phyloP scores from a whole-genome alignment of 352 stramenopile species.

The Pythium biforme region DNA sequence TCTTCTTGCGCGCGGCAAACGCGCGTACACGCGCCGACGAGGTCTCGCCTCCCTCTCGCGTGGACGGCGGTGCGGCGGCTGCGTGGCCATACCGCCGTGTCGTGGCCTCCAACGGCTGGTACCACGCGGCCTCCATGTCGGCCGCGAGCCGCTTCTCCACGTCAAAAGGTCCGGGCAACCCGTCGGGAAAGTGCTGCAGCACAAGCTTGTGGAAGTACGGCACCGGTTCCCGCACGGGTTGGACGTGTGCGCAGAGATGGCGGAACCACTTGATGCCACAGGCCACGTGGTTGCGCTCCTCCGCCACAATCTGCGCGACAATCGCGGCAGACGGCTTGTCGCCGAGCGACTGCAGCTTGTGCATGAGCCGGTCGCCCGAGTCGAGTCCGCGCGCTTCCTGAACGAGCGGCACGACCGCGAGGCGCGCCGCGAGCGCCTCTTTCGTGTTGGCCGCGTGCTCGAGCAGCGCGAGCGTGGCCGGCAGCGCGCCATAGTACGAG shows the following conservation, averaged over 20 bases:
- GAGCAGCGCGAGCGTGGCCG: conserved; percentile 63
- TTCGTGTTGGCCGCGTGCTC: conserved; percentile 76
- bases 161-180: conserved; percentile 76
- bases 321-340: conserved; percentile 63
- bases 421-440: conserved; percentile 56
- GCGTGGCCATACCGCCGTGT: conserved; percentile 16
- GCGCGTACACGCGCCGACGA: conserved; percentile 38
- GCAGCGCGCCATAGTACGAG: conserved; percentile 65
- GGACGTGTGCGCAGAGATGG: conserved; percentile 45
- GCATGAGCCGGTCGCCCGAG: conserved; percentile 69
- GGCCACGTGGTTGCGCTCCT: conserved; percentile 74
- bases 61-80: too few species aligned
- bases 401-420: conserved; percentile 79
- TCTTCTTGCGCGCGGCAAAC: conserved; percentile 62
- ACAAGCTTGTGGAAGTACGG: conserved; percentile 82
- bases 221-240: conserved; percentile 41
- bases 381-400: conserved; percentile 79
- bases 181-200: conserved; percentile 72
- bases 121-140: conserved; percentile 75
- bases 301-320: conserved; percentile 76
- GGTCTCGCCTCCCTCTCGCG: neutral
- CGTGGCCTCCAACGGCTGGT: conserved; percentile 66
- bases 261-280: conserved; percentile 83
- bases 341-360: conserved; percentile 69
- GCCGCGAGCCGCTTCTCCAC: conserved; percentile 62